Percentiles rank a stretch among this genome's conserved stretches.
Conservation (phyloP, 2,329 filamentous ascomycete species). For the Colletotrichum noveboracense region DNA sequence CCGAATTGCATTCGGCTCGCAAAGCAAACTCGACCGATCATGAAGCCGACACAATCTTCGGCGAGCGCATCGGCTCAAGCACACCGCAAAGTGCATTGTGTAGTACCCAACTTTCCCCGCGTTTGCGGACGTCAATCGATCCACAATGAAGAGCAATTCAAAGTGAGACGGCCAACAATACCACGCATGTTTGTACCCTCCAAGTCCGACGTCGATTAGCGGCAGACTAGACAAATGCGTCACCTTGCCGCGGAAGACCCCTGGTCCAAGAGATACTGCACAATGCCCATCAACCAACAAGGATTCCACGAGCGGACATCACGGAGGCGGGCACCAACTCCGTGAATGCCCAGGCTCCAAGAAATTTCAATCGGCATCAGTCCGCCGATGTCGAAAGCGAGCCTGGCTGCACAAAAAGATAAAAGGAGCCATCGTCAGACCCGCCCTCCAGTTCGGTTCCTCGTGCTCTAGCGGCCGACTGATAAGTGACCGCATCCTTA, state of each 20-base stretch:
- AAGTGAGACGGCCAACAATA: neutral
- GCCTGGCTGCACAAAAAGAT: neutral
- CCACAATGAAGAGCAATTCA: neutral
- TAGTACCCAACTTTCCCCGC: neutral
- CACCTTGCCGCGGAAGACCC: neutral
- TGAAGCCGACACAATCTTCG: neutral
- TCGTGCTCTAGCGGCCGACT: slow-evolving; percentile 8
- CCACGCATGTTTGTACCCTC: neutral
- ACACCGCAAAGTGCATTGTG: neutral
- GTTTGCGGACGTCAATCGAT: neutral
- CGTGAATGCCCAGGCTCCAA: neutral
- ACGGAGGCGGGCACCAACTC: neutral
- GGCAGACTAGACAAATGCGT: neutral
- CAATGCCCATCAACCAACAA: neutral
- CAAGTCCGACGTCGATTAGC: neutral
- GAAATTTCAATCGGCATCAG: neutral
- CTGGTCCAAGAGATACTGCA: neutral
- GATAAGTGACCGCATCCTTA: neutral
- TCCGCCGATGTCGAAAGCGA: neutral
- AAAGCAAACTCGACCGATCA: neutral
- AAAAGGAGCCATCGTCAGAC: neutral
- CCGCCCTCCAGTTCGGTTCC: neutral
- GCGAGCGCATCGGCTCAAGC: neutral
- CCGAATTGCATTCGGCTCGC: neutral
- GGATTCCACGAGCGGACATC: no score